Evolutionary conservation across 148 eudicot species (phyloP), one percentile per base, ranked within the genome.

Genomic region (Nyssa sinensis): DNA sequence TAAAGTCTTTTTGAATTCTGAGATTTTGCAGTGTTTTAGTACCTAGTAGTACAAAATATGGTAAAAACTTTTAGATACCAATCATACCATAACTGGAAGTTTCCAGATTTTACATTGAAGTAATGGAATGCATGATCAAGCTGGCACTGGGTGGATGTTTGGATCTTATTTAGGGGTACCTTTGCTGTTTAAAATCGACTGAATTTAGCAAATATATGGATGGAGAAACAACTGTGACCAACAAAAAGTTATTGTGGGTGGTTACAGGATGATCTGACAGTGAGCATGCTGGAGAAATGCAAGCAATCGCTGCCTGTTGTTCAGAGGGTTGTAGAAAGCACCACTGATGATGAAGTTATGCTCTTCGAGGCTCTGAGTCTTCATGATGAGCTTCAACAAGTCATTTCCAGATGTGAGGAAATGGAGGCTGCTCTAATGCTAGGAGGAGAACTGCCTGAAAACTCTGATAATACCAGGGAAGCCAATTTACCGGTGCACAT

Each of bases 311-410:
- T 86, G 68, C 90, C 94, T 63, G 82, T 83, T 65, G 80, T 95
- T 79, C 96, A 95, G 79, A 88, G 88, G 74, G 84, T 95, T 67
- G 88, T 82, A 27, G 90, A 92, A 79, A 89, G 79, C 79, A 95
- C 94, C 13, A 78, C 83, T n/a, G 97, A 90, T 62, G 94, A 95
- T 67, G 99, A 95, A 75, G 69, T 79, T 47, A 66, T 93, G 84
- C 93, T 93, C 24, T 92, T 91, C 51, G 97, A 95, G 79, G 99
- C 99, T 69, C 81, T 95, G 65, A 88, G 81, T 82, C 96, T 95
- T 63, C 92, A 92, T 31, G 99, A 90, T n/a, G 93, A 95, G 80
- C 97, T 92, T 78, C 89, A 87, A 79, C 82, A 81, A 79, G 84
- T 89, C 75, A 83, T 92, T 71, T 84, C 90, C 53, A 88, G 85